phyloP scores from a whole-genome alignment of 2,329 filamentous ascomycete species.

The Colletotrichum sp. region DNA sequence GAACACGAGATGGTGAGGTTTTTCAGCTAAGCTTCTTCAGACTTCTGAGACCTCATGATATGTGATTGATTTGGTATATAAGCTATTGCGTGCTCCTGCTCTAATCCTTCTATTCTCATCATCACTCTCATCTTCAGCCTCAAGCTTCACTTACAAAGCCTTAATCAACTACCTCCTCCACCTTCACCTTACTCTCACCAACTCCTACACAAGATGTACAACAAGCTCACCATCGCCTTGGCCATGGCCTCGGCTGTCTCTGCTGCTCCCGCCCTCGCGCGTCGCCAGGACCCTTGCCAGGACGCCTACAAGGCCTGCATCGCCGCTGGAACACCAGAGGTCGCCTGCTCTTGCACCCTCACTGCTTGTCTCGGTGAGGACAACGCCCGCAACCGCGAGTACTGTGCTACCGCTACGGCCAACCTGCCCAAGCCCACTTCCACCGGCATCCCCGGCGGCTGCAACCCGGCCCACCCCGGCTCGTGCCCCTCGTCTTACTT shows the following conservation, averaged over 20 bases:
- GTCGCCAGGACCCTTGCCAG: conserved; percentile 3
- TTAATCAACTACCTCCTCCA: neutral
- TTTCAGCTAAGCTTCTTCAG: neutral
- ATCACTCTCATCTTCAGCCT: neutral
- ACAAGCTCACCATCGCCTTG: conserved; percentile 11
- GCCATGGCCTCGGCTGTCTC: conserved; percentile 13
- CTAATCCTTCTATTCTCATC: neutral
- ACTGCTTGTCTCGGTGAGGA: conserved; percentile 12
- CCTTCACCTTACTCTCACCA: no score
- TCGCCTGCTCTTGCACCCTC: conserved; percentile 11
- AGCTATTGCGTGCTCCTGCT: neutral
- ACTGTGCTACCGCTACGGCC: conserved; percentile 6
- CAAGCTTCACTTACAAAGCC: neutral
- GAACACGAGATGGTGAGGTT: conserved; percentile 6
- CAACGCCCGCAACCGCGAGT: conserved; percentile 16
- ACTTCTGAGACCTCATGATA: neutral
- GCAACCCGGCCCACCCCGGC: conserved; percentile 19
- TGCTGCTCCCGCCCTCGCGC: neutral
- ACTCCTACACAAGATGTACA: neutral
- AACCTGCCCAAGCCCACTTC: conserved; percentile 10
- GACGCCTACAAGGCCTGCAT: conserved; percentile 6
- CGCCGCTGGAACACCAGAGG: conserved; percentile 4
- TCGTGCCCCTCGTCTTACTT: conserved; percentile 16
- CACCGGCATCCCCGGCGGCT: conserved; percentile 15
- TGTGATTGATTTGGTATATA: neutral